A percentile compares a stretch with the other conserved stretches of the same genome.
Conservation (phyloP, 2,329 filamentous ascomycete species). For the Exophiala spinifera region DNA sequence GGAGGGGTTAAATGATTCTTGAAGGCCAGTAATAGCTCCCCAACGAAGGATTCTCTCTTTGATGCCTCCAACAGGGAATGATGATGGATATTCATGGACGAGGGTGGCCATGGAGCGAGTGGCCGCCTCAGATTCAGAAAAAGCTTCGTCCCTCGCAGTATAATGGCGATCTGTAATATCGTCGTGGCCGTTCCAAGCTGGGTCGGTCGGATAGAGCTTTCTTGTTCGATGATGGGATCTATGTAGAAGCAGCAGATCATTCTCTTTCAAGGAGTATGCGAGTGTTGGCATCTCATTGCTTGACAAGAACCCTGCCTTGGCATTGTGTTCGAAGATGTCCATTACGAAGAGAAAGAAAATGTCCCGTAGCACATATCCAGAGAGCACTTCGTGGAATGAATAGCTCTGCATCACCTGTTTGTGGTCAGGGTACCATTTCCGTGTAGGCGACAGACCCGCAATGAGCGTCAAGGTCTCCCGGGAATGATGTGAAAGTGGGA, state of each 20-base stretch:
- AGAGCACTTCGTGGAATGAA: conserved; percentile 9
- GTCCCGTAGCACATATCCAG: conserved; percentile 15
- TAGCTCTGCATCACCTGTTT: conserved; percentile 18
- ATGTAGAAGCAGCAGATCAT: conserved; percentile 9
- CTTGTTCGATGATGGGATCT: conserved; percentile 10
- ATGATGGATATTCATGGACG: neutral
- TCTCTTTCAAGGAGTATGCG: neutral
- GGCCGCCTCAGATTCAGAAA: neutral
- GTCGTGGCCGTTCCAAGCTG: neutral
- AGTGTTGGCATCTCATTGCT: neutral
- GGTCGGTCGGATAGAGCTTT: conserved; percentile 11
- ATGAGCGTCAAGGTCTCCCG: conserved; percentile 6
- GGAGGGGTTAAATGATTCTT: neutral
- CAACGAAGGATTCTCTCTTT: conserved; percentile 3
- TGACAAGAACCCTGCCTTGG: conserved; percentile 13
- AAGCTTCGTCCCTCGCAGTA: conserved; percentile 11
- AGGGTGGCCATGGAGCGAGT: conserved; percentile 6
- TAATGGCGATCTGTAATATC: conserved; percentile 7
- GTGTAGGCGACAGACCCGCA: conserved; percentile 7
- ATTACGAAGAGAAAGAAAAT: conserved; percentile 15
- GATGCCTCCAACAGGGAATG: conserved; percentile 5
- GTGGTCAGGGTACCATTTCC: conserved; percentile 11
- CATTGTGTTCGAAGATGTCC: conserved; percentile 12
- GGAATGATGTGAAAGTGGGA: conserved; percentile 10
- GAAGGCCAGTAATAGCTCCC: conserved; percentile 8